Conservation (phyloP, 2,329 filamentous ascomycete genomes). For the Diaporthe vaccinii region DNA sequence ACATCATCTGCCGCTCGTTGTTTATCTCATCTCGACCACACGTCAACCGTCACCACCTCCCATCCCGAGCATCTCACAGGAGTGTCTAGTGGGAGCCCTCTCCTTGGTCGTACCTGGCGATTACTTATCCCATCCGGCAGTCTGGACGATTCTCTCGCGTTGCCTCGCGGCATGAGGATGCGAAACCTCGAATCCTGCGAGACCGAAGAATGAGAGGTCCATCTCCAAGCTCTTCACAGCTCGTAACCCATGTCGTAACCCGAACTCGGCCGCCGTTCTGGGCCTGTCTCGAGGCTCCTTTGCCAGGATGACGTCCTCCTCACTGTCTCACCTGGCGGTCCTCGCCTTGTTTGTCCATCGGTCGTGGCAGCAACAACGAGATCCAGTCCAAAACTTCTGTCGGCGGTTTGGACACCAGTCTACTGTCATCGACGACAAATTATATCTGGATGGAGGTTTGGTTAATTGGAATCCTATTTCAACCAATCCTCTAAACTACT, state of each 20-base stretch:
- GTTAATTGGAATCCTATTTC: slow-evolving; percentile 67
- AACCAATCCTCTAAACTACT: slow-evolving; percentile 64
- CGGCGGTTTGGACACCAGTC: slow-evolving; percentile 71
- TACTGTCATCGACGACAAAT: slow-evolving; percentile 68
- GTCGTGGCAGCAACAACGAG: slow-evolving; percentile 56
- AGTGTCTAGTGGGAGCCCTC: background rate
- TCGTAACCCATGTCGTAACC: slow-evolving; percentile 14
- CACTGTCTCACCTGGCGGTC: slow-evolving; percentile 5
- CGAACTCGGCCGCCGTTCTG: slow-evolving; percentile 21
- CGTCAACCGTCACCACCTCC: slow-evolving; percentile 11
- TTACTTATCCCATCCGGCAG: slow-evolving; percentile 13
- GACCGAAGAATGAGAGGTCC: slow-evolving; percentile 16
- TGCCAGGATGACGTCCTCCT: slow-evolving; percentile 20
- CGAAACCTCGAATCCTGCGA: background rate
- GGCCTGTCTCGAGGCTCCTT: slow-evolving; percentile 14
- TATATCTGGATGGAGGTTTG: slow-evolving; percentile 75
- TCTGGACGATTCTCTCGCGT: background rate
- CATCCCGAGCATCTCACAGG: background rate
- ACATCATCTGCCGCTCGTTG: slow-evolving; percentile 11
- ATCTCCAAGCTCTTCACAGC: background rate
- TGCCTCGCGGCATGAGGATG: background rate
- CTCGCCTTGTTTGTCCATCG: slow-evolving; percentile 27
- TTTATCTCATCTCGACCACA: background rate
- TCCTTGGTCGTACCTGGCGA: background rate
- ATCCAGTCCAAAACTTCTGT: slow-evolving; percentile 68